phyloP scores from a whole-genome alignment of 23 red algal genomes.

The Cyanidiococcus yangmingshanensis region DNA sequence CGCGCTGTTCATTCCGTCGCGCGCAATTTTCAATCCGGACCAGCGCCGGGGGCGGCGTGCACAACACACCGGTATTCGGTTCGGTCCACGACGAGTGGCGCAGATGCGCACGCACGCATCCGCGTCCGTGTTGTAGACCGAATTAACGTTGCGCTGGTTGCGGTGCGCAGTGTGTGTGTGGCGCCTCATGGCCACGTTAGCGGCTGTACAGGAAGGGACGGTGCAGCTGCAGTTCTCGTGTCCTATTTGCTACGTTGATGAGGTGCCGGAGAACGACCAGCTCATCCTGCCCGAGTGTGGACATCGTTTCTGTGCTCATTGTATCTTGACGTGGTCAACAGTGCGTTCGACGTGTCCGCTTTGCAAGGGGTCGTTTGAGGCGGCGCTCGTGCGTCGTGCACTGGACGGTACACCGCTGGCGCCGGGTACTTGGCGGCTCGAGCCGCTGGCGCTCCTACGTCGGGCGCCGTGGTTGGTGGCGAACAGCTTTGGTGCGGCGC shows the following conservation, averaged over 20 bases:
- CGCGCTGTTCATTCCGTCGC: too few relatives aligned
- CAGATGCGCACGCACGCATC: too few relatives aligned
- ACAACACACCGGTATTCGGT: too few relatives aligned
- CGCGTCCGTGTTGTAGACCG: too few relatives aligned
- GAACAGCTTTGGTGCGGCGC: neutral
- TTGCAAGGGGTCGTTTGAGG: conserved; percentile 24
- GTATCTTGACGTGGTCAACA: conserved; percentile 18
- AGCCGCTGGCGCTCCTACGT: neutral
- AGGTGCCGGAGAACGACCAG: neutral
- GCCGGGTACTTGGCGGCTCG: neutral
- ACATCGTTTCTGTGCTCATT: conserved; percentile 19
- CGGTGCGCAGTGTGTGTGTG: too few relatives aligned
- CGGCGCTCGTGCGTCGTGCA: neutral
- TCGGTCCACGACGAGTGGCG: too few relatives aligned
- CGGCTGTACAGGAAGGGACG: neutral
- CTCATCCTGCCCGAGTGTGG: conserved; percentile 3
- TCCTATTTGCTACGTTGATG: neutral
- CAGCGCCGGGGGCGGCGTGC: too few relatives aligned
- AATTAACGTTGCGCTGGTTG: too few relatives aligned
- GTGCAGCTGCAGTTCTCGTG: neutral
- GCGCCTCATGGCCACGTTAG: too few relatives aligned
- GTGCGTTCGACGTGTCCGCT: conserved; percentile 26
- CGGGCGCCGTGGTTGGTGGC: conserved; percentile 7
- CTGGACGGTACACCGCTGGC: neutral
- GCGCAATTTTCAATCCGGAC: too few relatives aligned